These are phyloP conservation scores for Saccharomyces hybrid DNA, from an alignment of 1,139 yeast genomes.

Conservation along the genomic window DNA sequence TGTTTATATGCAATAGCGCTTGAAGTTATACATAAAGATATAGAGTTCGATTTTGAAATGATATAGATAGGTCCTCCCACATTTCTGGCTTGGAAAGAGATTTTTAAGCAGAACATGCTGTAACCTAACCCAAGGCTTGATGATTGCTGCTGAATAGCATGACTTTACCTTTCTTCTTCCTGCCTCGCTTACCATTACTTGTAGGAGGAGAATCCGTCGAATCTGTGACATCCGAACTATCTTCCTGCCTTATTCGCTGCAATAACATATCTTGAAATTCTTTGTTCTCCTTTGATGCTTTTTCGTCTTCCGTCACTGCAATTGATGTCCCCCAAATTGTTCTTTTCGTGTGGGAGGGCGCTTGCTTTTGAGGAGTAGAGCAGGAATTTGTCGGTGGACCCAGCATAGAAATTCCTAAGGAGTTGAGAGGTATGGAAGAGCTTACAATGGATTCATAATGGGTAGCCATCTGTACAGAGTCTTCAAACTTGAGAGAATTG, in stretches of 20 bases:
- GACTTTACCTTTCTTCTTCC: slow-evolving; percentile 25
- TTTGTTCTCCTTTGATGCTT: slow-evolving; percentile 20
- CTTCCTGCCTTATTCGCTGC: slow-evolving; percentile 11
- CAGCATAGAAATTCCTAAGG: background rate
- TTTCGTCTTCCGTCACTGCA: slow-evolving; percentile 31
- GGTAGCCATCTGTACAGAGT: background rate
- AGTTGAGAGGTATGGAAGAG: slow-evolving; percentile 3
- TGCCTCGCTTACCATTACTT: slow-evolving; percentile 14
- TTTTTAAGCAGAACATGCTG: background rate
- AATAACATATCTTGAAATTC: slow-evolving; percentile 28
- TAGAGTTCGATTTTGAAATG: background rate
- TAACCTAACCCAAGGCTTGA: slow-evolving; percentile 5
- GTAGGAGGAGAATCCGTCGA: background rate
- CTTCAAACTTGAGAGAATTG: slow-evolving; percentile 7
- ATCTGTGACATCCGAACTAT: background rate
- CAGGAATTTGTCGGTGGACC: background rate
- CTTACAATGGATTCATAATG: slow-evolving; percentile 8
- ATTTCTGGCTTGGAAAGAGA: background rate
- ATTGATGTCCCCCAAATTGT: slow-evolving; percentile 61
- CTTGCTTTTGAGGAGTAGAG: background rate
- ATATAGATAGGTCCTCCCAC: background rate
- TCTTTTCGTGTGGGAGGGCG: slow-evolving; percentile 25
- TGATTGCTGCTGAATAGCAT: slow-evolving; percentile 23
- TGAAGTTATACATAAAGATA: background rate
- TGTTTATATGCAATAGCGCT: background rate